Evolutionary conservation across 176 grass and related monocot species (phyloP), one percentile per base, ranked within the genome.

Genomic region (Musa beccarii): DNA sequence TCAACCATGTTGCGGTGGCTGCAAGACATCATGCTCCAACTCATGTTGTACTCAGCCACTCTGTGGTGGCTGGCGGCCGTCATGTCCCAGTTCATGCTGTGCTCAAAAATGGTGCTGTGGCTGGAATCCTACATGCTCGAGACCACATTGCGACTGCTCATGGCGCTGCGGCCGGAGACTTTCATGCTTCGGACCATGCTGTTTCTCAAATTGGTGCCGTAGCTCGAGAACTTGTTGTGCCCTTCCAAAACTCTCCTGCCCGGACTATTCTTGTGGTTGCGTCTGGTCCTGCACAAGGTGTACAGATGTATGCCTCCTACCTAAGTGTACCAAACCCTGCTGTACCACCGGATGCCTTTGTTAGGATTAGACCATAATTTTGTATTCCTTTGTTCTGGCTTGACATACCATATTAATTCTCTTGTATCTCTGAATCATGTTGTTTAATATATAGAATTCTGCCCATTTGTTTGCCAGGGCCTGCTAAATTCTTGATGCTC

Each of bases 221-320:
- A 12, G 83, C 74, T 84, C 70, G 25, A 78, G 67, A 28, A 69
- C 75, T 28, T 81, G 87, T 52, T 51, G 75, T 73, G 49, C 52
- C n/a, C 62, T 74, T 62, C 63, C 77, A 52, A 73, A 61, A 29
- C 78, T 81, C 54, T 73, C 86, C 65, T 93, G 90, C 52, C 95
- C 95, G 1, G 90, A 91, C 76, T 91, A 88, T 55, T 98, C 95
- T 0, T 98, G 90, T 80, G 90, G 90, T 4, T 98, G 90, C 80
- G 82, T 79, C 49, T 98, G 90, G 88, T 91, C 95, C 8, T 93
- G 95, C 72, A 71, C 83, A 5, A 89, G 61, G 69, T 93, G 88
- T 69, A 79, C 62, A 70, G 84, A 83, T 8, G 87, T 76, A 43
- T 89, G 95, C 61, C 76, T 75, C 53, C 91, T 84, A 49, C 73